Base-by-base conservation (phyloP, 306 rosid genomes). In the Trichosanthes truncata region DNA sequence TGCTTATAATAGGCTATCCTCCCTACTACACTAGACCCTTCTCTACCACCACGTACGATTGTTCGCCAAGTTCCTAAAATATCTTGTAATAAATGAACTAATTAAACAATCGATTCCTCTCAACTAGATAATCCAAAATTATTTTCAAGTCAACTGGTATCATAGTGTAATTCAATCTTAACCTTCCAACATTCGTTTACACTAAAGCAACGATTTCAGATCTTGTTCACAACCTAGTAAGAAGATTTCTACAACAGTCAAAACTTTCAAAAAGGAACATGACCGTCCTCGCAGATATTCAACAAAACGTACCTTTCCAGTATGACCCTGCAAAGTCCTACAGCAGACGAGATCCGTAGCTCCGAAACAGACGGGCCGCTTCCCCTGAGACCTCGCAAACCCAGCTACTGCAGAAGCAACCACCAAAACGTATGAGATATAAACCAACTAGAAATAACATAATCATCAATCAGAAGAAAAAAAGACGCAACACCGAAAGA, bases 321-420 rank as follows among this genome's bases (percentile, higher is more conserved):
- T 81, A 46, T 92, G 98, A 40, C 98, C 98, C 68, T 89, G 98
- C 60, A 95, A 85, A 14, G 97, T 95, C 87, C 97, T 90, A 78
- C 97, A 92, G 86, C 98, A 95, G 13, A 95, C 92, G n/a, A 95
- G 91, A 92, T 95, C 98, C 81, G 97, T 88, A 9, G 98, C 93
- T 71, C 97, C 98, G 62, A 92, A 95, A 77, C 85, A 88, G 31
- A 92, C 88, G 9, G 93, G 89, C 49, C 87, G 80, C 89, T 86
- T 88, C 56, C 92, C 97, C 83, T 88, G 95, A 73, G 93, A 85
- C 86, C 79, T 89, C 7, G 92, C 89, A 84, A 89, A 91, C 0
- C 84, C 90, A 69, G 97, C 86, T 76, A 95, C 98, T 95, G 73
- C 67, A 84, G 71, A 83, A 55, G 14, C 59, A 72, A 41, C 35